Conservation (phyloP, 2,329 filamentous ascomycete genomes). For the Colletotrichum scovillei region DNA sequence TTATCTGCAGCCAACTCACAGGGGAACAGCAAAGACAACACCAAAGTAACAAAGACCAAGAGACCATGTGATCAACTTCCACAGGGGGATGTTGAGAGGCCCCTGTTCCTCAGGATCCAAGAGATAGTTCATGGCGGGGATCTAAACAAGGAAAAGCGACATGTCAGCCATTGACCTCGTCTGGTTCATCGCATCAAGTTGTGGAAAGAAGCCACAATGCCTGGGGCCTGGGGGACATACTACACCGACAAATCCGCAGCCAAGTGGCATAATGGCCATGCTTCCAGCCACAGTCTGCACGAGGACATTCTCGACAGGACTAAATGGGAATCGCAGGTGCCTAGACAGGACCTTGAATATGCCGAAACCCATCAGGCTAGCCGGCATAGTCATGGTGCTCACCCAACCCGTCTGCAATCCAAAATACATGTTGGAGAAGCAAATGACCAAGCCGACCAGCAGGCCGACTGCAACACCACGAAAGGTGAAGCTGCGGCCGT, state of each 20-base stretch:
- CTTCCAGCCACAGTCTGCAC: slow-evolving; percentile 96
- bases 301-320: slow-evolving; percentile 94
- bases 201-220: slow-evolving; percentile 3
- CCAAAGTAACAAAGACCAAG: slow-evolving; percentile 96
- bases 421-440: slow-evolving; percentile 98
- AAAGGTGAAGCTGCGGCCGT: slow-evolving; percentile 81
- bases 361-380: slow-evolving; percentile 92
- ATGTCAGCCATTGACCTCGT: not conserved
- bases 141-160: slow-evolving; percentile 48
- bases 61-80: slow-evolving; percentile 89
- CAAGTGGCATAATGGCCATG: slow-evolving; percentile 96
- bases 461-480: slow-evolving; percentile 85
- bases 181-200: not conserved
- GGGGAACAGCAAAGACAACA: slow-evolving; percentile 93
- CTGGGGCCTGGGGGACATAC: slow-evolving; percentile 49
- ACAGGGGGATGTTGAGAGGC: slow-evolving; percentile 76
- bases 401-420: slow-evolving; percentile 83
- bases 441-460: slow-evolving; percentile 88
- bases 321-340: slow-evolving; percentile 83
- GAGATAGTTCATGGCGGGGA: slow-evolving; percentile 91
- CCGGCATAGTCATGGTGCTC: slow-evolving; percentile 95
- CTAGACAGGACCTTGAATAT: slow-evolving; percentile 85
- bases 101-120: slow-evolving; percentile 82
- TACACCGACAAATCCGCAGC: slow-evolving; percentile 95
- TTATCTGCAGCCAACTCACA: slow-evolving; percentile 57